Evolutionary conservation across 805 yeast species (phyloP).

Genomic region (Torulaspora maleeae): DNA sequence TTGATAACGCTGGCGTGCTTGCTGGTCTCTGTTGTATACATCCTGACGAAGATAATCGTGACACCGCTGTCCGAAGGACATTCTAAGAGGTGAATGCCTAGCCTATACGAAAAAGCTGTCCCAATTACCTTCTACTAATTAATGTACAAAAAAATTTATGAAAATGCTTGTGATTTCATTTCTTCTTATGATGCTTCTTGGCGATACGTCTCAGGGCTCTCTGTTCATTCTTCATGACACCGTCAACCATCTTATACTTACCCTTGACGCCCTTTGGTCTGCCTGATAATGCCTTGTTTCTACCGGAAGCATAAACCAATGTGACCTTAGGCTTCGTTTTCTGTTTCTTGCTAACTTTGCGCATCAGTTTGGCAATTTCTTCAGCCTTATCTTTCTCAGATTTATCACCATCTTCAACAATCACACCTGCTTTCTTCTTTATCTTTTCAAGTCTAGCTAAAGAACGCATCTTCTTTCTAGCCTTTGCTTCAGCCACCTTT

Average conservation of each 20-base stretch:
- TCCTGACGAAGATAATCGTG: slow-evolving; percentile 29
- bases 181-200: slow-evolving; percentile 67
- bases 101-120: neutral
- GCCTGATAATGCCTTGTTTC: slow-evolving; percentile 80
- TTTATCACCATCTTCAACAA: slow-evolving; percentile 81
- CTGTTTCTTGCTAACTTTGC: slow-evolving; percentile 68
- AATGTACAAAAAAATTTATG: slow-evolving; percentile 5
- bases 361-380: slow-evolving; percentile 83
- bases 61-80: slow-evolving; percentile 1
- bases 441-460: slow-evolving; percentile 78
- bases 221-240: slow-evolving; percentile 95
- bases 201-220: slow-evolving; percentile 87
- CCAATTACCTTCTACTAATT: slow-evolving; percentile 4
- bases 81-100: neutral
- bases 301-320: slow-evolving; percentile 81
- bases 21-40: slow-evolving; percentile 33
- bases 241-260: slow-evolving; percentile 98
- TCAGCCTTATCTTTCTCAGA: slow-evolving; percentile 93
- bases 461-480: slow-evolving; percentile 93
- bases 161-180: neutral
- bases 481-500: slow-evolving; percentile 97
- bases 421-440: slow-evolving; percentile 87
- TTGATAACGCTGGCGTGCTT: slow-evolving; percentile 36
- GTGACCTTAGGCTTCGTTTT: slow-evolving; percentile 75
- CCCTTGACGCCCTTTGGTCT: slow-evolving; percentile 97